phyloP scores from a whole-genome alignment of 1,284 basidiomycete species.

The Puccinia hordei region DNA sequence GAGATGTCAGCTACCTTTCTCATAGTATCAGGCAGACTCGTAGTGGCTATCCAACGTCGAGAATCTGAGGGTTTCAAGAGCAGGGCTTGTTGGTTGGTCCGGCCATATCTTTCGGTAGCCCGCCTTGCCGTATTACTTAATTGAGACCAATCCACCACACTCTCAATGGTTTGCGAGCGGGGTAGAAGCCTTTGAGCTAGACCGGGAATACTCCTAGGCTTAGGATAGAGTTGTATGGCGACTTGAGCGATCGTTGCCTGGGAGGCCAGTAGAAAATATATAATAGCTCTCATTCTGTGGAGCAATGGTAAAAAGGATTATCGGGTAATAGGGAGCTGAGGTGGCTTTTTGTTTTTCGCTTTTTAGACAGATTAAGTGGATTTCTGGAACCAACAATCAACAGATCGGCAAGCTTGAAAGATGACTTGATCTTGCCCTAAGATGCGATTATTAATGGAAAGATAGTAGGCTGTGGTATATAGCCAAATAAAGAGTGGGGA shows the following conservation, averaged over 20 bases:
- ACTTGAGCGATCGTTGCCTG: conserved; percentile 8
- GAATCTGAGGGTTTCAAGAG: background rate
- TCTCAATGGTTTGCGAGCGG: conserved; percentile 1
- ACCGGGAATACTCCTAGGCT: background rate
- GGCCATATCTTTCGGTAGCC: conserved; percentile 31
- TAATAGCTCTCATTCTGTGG: background rate
- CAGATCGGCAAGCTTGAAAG: conserved; percentile 7
- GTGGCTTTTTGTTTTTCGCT: background rate
- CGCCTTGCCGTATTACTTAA: conserved; percentile 11
- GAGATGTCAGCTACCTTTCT: conserved; percentile 5
- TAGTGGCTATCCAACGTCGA: conserved; percentile 36
- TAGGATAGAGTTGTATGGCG: conserved; percentile 12
- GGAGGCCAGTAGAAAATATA: background rate
- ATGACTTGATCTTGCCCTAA: background rate
- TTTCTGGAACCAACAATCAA: conserved; percentile 13
- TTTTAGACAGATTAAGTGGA: conserved; percentile 22
- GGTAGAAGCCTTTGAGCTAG: background rate
- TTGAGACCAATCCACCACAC: conserved; percentile 37
- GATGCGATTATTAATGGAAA: background rate
- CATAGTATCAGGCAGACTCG: conserved; percentile 30
- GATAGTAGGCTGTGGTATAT: conserved; percentile 7
- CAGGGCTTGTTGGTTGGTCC: background rate
- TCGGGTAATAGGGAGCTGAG: background rate
- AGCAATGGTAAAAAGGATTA: background rate
- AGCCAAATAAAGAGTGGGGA: conserved; percentile 26